These are phyloP conservation scores for Fusarium goolgardi DNA, from an alignment of 2,329 filamentous ascomycete genomes.

Conservation along the genomic window DNA sequence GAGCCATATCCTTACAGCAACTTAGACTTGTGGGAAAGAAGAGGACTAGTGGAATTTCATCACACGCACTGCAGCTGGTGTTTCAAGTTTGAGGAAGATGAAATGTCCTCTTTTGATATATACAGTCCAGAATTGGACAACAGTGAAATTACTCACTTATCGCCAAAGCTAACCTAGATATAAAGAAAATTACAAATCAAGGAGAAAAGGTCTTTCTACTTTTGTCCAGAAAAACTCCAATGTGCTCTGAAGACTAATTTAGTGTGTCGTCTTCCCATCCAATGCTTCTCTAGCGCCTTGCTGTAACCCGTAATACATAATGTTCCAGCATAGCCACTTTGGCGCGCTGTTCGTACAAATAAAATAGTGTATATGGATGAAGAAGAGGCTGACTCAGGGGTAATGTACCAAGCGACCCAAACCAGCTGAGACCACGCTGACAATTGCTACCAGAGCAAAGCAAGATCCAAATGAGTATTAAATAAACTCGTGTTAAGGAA, in stretches of 20 bases:
- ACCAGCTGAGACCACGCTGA: slow-evolving; percentile 31
- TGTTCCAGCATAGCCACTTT: slow-evolving; percentile 36
- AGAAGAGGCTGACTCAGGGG: slow-evolving; percentile 19
- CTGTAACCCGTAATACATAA: slow-evolving; percentile 38
- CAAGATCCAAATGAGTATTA: slow-evolving; percentile 23
- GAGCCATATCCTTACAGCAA: slow-evolving; percentile 39
- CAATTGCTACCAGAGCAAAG: slow-evolving; percentile 36
- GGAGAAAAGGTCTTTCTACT: slow-evolving; percentile 18
- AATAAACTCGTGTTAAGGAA: slow-evolving; percentile 6
- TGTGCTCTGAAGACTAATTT: slow-evolving; percentile 26
- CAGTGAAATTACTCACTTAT: slow-evolving; percentile 27
- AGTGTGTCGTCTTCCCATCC: slow-evolving; percentile 21
- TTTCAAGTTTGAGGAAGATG: slow-evolving; percentile 16
- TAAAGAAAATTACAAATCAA: slow-evolving; percentile 7
- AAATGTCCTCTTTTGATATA: slow-evolving; percentile 32
- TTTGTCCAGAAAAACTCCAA: slow-evolving; percentile 36
- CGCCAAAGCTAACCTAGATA: slow-evolving; percentile 9
- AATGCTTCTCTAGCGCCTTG: slow-evolving; percentile 42
- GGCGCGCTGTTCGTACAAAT: slow-evolving; percentile 34
- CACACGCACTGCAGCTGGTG: slow-evolving; percentile 13
- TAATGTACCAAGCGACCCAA: slow-evolving; percentile 24
- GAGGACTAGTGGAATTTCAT: slow-evolving; percentile 13
- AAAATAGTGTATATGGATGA: slow-evolving; percentile 22
- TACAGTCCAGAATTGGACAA: slow-evolving; percentile 23
- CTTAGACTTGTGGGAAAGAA: slow-evolving; percentile 25